Percentiles rank a stretch among this genome's conserved stretches.
Evolutionary conservation across 2,329 filamentous ascomycete genomes (phyloP).

Genomic region (Beauveria medogensis): DNA sequence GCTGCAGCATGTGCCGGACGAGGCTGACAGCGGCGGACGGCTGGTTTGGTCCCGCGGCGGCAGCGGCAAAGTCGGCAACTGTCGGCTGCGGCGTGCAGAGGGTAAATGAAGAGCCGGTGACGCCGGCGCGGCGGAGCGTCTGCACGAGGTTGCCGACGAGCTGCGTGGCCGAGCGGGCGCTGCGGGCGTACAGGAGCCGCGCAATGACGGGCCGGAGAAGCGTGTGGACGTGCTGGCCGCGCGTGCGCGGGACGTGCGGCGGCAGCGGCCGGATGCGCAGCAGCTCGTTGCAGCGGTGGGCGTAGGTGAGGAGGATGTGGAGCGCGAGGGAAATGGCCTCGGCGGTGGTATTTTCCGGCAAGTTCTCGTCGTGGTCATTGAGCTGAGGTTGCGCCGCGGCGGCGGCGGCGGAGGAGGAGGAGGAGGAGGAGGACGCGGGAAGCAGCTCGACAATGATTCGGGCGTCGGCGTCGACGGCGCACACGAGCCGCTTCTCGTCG

Average conservation of each 20-base stretch:
- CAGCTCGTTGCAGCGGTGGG: conserved; percentile 68
- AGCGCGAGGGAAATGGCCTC: conserved; percentile 59
- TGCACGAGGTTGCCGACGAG: conserved; percentile 37
- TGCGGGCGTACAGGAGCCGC: conserved; percentile 36
- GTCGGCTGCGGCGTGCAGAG: conserved; percentile 31
- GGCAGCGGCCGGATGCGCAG: conserved; percentile 53
- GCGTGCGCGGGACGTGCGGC: conserved; percentile 28
- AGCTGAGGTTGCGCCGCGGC: conserved; percentile 33
- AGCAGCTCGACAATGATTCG: conserved; percentile 60
- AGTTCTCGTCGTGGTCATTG: conserved; percentile 20
- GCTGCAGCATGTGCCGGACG: conserved; percentile 34
- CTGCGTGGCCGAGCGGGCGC: conserved; percentile 29
- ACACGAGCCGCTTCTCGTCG: conserved; percentile 48
- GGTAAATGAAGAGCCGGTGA: conserved; percentile 33
- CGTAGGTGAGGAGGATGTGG: conserved; percentile 68
- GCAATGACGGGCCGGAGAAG: conserved; percentile 46
- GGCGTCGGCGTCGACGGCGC: conserved; percentile 43
- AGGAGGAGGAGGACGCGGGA: conserved; percentile 28
- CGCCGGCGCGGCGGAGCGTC: conserved; percentile 38
- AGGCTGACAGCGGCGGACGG: conserved; percentile 36
- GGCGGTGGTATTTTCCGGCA: conserved; percentile 44
- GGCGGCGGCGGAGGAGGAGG: too few relatives aligned
- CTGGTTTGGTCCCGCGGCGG: conserved; percentile 24
- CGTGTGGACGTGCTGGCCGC: conserved; percentile 35
- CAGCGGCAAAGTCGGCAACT: conserved; percentile 19